Conservation (phyloP, 1,284 basidiomycete species). For the Paramarasmius palmivorus region DNA sequence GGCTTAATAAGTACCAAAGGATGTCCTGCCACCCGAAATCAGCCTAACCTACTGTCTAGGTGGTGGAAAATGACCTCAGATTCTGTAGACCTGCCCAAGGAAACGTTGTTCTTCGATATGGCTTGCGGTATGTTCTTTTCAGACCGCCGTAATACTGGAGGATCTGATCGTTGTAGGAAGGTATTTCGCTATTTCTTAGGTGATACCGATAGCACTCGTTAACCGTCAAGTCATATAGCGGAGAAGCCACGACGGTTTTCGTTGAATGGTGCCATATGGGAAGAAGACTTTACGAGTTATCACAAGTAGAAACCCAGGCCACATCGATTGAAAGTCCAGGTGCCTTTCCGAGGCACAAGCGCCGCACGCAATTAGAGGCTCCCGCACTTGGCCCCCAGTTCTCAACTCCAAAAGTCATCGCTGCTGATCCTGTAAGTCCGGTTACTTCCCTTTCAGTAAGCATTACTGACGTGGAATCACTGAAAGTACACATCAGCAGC, state of each 20-base stretch:
- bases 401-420: neutral
- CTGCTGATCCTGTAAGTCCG: conserved; percentile 5
- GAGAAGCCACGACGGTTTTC: conserved; percentile 37
- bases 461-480: conserved; percentile 3
- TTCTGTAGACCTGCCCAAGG: conserved; percentile 13
- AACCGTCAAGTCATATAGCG: conserved; percentile 21
- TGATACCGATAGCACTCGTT: neutral
- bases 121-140: conserved; percentile 32
- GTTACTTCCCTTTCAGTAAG: neutral
- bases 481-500: conserved; percentile 51
- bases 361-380: neutral
- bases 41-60: conserved; percentile 17
- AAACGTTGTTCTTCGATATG: conserved; percentile 37
- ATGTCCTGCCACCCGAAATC: neutral
- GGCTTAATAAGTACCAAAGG: conserved; percentile 47
- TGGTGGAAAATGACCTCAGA: conserved; percentile 34
- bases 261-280: conserved; percentile 36
- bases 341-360: neutral
- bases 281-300: conserved; percentile 19
- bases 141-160: no score
- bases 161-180: conserved; percentile 25
- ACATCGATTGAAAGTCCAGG: neutral
- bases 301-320: neutral
- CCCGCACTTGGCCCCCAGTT: neutral
- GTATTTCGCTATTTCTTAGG: conserved; percentile 17